Conservation (phyloP, 129 eudicot genomes). For the sunflower (Helianthus annuus) region HanXRQr2.0-SUNRISE NC_035435.2:172632224-172632723, state of each 20-base stretch:
- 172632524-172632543: constrained; percentile 2
- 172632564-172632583: constrained; percentile 2
- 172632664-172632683: neutral
- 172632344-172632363: too few species aligned
- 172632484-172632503: neutral
- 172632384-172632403: too few species aligned
- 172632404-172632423: too few species aligned
- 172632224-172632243: too few species aligned
- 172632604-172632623: neutral
- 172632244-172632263: too few species aligned
- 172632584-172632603: constrained; percentile 16
- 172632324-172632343: too few species aligned
- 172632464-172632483: neutral
- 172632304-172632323: too few species aligned
- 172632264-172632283: too few species aligned
- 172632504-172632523: neutral
- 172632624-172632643: constrained; percentile 1
- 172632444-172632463: too few species aligned
- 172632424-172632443: too few species aligned
- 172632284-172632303: too few species aligned
- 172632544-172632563: neutral
- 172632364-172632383: too few species aligned
- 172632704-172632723: constrained; percentile 14
- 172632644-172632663: neutral
- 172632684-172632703: neutral